These are phyloP conservation scores for Dendrocalamus sinicus DNA, from an alignment of 176 grass and related monocot genomes.

Conservation along the genomic window DNA sequence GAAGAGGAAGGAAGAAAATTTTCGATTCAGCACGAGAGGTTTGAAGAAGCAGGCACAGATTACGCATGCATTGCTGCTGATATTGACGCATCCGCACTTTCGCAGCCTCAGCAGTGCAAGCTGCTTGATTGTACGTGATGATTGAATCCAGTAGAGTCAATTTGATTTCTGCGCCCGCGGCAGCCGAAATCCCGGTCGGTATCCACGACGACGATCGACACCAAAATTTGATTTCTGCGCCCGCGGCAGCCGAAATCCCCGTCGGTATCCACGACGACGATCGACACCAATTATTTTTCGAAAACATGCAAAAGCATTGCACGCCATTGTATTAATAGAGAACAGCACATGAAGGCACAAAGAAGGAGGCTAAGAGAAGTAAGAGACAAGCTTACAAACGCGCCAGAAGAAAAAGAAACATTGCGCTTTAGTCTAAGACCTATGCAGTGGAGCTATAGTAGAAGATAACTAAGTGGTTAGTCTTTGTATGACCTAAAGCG, in stretches of 20 bases:
- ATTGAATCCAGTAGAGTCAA: background rate
- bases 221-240: background rate
- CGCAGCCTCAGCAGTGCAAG: background rate
- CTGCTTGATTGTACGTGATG: background rate
- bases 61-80: background rate
- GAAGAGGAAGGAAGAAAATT: background rate
- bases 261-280: background rate
- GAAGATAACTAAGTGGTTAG: too few species aligned
- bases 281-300: too few species aligned
- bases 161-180: background rate
- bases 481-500: too few species aligned
- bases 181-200: background rate
- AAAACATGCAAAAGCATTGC: too few species aligned
- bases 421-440: too few species aligned
- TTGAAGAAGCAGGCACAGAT: background rate
- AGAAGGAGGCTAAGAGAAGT: too few species aligned
- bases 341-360: too few species aligned
- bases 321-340: too few species aligned
- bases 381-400: too few species aligned
- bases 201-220: background rate
- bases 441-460: too few species aligned
- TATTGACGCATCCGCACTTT: background rate
- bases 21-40: background rate
- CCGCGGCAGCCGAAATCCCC: background rate
- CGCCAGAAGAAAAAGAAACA: too few species aligned